phyloP scores from a whole-genome alignment of 2,329 filamentous ascomycete genomes.

The Capronia americana region DNA sequence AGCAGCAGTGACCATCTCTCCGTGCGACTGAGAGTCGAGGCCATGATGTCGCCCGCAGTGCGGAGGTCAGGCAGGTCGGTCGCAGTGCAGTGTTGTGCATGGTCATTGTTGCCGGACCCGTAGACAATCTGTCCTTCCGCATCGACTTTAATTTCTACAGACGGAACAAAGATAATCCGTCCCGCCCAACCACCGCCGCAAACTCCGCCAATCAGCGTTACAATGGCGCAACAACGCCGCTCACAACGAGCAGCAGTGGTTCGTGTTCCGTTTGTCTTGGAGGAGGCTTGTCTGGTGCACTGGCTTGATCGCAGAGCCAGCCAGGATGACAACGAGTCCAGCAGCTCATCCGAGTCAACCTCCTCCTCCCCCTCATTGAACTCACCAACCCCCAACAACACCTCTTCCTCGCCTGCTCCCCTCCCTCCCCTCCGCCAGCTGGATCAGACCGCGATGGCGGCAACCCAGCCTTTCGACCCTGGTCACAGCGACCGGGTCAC shows the following conservation, averaged over 20 bases:
- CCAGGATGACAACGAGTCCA: neutral
- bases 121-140: constrained; percentile 17
- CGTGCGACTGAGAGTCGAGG: constrained; percentile 54
- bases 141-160: neutral
- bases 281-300: neutral
- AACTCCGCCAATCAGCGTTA: constrained; percentile 14
- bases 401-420: neutral
- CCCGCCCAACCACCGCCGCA: neutral
- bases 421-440: neutral
- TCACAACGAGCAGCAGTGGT: neutral
- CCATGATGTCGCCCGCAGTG: constrained; percentile 43
- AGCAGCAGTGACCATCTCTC: constrained; percentile 66
- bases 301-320: neutral
- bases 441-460: constrained; percentile 20
- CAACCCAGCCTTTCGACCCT: constrained; percentile 51
- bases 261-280: neutral
- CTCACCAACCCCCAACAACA: neutral
- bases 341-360: neutral
- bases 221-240: neutral
- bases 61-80: neutral
- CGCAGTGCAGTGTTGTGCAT: neutral
- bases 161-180: constrained; percentile 16
- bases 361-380: neutral
- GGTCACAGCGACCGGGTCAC: constrained; percentile 71
- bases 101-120: neutral